phyloP scores from a whole-genome alignment of 1,284 basidiomycete genomes.

The Trichosporon sp. region DNA sequence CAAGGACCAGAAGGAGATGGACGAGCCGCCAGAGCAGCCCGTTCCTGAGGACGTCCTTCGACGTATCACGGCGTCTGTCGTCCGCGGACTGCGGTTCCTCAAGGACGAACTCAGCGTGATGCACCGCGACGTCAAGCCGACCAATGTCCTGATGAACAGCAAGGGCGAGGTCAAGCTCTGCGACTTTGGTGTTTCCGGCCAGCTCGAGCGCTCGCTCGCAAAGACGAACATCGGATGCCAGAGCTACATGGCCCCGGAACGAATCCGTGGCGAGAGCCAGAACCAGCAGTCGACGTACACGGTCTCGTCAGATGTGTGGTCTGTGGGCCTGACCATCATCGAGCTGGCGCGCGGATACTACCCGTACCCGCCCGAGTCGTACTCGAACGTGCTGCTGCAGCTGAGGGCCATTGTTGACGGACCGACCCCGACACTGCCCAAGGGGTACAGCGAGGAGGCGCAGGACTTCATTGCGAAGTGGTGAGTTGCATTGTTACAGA shows the following conservation, averaged over 20 bases:
- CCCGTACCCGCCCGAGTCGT: slow-evolving; percentile 98
- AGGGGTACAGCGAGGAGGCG: slow-evolving; percentile 50
- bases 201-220: slow-evolving; percentile 90
- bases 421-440: slow-evolving; percentile 78
- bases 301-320: slow-evolving; percentile 97
- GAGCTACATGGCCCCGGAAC: slow-evolving; percentile 98
- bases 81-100: slow-evolving; percentile 87
- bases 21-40: slow-evolving; percentile 11
- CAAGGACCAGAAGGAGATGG: not conserved
- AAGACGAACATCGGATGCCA: slow-evolving; percentile 99
- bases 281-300: slow-evolving; percentile 85
- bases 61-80: slow-evolving; percentile 75
- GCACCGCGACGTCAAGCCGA: slow-evolving; percentile 91
- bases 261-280: slow-evolving; percentile 89
- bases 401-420: slow-evolving; percentile 94
- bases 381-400: slow-evolving; percentile 93
- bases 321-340: slow-evolving; percentile 90
- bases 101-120: slow-evolving; percentile 97
- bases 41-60: slow-evolving; percentile 83
- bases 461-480: slow-evolving; percentile 54
- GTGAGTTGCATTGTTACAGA: slow-evolving; percentile 37
- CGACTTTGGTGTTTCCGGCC: slow-evolving; percentile 97
- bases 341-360: slow-evolving; percentile 89
- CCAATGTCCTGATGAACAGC: slow-evolving; percentile 87
- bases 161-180: slow-evolving; percentile 91